These are phyloP conservation scores for Trichosporon ovoides DNA, from an alignment of 1,284 basidiomycete species.

Conservation along the genomic window DNA sequence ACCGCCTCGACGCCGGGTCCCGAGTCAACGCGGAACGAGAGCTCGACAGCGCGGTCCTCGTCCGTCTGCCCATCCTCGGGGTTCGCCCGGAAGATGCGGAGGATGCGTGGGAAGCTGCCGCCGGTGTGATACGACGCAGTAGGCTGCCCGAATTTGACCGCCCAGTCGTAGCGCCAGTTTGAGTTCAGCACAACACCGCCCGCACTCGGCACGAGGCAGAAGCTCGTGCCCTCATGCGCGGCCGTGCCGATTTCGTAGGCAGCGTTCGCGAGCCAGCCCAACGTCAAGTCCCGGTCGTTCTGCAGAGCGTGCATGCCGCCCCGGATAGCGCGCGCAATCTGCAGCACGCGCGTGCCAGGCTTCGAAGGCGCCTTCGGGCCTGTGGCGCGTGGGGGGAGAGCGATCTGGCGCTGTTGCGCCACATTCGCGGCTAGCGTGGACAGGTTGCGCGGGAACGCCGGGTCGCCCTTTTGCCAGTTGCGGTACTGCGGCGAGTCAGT, in stretches of 20 bases:
- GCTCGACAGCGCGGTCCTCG: slow-evolving; percentile 16
- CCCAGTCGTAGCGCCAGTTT: slow-evolving; percentile 29
- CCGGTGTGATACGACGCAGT: slow-evolving; percentile 23
- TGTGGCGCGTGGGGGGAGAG: slow-evolving; percentile 10
- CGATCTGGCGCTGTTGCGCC: slow-evolving; percentile 27
- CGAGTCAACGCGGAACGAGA: slow-evolving; percentile 16
- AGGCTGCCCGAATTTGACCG: slow-evolving; percentile 24
- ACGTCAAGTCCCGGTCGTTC: slow-evolving; percentile 15
- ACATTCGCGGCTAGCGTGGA: slow-evolving; percentile 27
- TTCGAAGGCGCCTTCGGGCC: neutral
- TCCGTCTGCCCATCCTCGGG: slow-evolving; percentile 10
- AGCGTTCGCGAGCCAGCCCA: slow-evolving; percentile 20
- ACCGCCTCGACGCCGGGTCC: slow-evolving; percentile 13
- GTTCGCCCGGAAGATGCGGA: slow-evolving; percentile 30
- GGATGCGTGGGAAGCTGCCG: slow-evolving; percentile 18
- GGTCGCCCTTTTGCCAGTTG: slow-evolving; percentile 20
- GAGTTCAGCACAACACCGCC: slow-evolving; percentile 27
- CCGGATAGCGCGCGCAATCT: slow-evolving; percentile 16
- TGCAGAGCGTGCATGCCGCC: slow-evolving; percentile 17
- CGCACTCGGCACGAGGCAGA: slow-evolving; percentile 20
- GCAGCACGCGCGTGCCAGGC: slow-evolving; percentile 8
- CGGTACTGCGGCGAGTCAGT: slow-evolving; percentile 23
- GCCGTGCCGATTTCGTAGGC: slow-evolving; percentile 14
- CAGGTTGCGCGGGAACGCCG: slow-evolving; percentile 26
- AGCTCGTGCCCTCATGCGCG: slow-evolving; percentile 15